Percentiles rank a stretch among this genome's conserved stretches.
These are phyloP conservation scores for Telopea speciosissima DNA, from an alignment of 177 flowering plant genomes.

Conservation along the genomic window DNA sequence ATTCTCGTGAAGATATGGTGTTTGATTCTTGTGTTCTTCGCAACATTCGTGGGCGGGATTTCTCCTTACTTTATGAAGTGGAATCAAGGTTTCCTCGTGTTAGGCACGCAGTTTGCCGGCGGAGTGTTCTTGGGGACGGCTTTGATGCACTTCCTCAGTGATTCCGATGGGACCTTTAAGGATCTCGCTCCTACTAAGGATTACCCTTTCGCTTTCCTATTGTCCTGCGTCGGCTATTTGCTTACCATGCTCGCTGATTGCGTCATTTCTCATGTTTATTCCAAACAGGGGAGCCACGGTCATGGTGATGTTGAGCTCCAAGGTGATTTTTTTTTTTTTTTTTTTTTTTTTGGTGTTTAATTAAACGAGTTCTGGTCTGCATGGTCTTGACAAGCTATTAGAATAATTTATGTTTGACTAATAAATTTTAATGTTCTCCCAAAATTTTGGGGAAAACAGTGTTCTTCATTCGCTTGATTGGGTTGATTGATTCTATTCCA, in stretches of 20 bases:
- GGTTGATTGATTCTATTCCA: too few relatives aligned
- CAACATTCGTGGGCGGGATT: slow-evolving; percentile 58
- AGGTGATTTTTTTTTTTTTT: slow-evolving; percentile 24
- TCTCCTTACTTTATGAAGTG: slow-evolving; percentile 74
- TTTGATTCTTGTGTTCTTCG: slow-evolving; percentile 48
- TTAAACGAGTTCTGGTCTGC: too few relatives aligned
- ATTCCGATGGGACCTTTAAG: slow-evolving; percentile 55
- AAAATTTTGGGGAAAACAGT: too few relatives aligned
- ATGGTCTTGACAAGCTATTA: too few relatives aligned
- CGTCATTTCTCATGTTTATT: slow-evolving; percentile 35
- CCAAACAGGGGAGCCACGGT: slow-evolving; percentile 11
- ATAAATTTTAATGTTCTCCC: too few relatives aligned
- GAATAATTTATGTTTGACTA: too few relatives aligned
- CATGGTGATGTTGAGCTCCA: slow-evolving; percentile 37
- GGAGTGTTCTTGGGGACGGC: slow-evolving; percentile 82
- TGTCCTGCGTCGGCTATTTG: slow-evolving; percentile 64
- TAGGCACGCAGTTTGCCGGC: slow-evolving; percentile 84
- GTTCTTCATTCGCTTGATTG: too few relatives aligned
- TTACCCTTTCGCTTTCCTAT: slow-evolving; percentile 73
- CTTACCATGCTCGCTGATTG: slow-evolving; percentile 72
- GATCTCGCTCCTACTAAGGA: slow-evolving; percentile 39
- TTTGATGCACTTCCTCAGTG: slow-evolving; percentile 72
- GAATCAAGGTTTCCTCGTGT: slow-evolving; percentile 57
- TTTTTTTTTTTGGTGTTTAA: too few relatives aligned
- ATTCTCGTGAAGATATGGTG: slow-evolving; percentile 62